Evolutionary conservation across 192 early-diverging fungal species (phyloP), one percentile per base, ranked within the genome.

Genomic region (Backusella sp.): DNA sequence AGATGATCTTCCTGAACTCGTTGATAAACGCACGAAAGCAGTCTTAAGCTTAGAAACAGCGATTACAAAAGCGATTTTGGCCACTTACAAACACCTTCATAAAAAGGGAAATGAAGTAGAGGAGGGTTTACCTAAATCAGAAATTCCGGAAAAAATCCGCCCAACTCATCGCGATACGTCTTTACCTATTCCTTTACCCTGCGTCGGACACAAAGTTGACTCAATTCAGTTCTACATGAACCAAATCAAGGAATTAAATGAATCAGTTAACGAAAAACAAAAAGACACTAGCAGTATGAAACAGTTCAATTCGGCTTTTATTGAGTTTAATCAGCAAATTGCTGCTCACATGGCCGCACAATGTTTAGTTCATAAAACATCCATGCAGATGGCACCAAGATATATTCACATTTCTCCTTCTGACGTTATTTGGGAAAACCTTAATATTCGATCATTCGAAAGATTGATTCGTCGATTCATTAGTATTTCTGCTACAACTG

Each of bases 341-440:
- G 89, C 90, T 0, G 91, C 96, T 0, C 95, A 97, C 41, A 89
- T 94, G 82, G 95, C 95, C 19, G 88, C 90, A 14, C 90, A 91
- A 62, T 83, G 84, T 0, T 84, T 93, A 0, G 76, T 93, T 15
- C 84, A 93, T 82, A 82, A 88, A 34, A 80, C 77, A 70, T 88
- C 91, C 15, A 81, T 91, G 65, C 79, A 80, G 1, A 92, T 95
- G 91, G 75, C 77, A n/a, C 90, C 88, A 11, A 83, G 87, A 21
- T 86, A 93, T 21, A 79, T 86, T 6, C 86, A 90, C 46, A 90
- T 96, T 8, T 75, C 91, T 53, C 90, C 92, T 0, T 70, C 88
- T 32, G 93, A 97, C 80, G 80, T 97, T 17, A 88, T 96, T 39
- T 97, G 96, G 96, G 79, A 86, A 8, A 96, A 96, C 72, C 83